A percentile compares a stretch with the other conserved stretches of the same genome.
phyloP scores from a whole-genome alignment of 2,329 filamentous ascomycete genomes.

The Sporothrix dimorphospora region DNA sequence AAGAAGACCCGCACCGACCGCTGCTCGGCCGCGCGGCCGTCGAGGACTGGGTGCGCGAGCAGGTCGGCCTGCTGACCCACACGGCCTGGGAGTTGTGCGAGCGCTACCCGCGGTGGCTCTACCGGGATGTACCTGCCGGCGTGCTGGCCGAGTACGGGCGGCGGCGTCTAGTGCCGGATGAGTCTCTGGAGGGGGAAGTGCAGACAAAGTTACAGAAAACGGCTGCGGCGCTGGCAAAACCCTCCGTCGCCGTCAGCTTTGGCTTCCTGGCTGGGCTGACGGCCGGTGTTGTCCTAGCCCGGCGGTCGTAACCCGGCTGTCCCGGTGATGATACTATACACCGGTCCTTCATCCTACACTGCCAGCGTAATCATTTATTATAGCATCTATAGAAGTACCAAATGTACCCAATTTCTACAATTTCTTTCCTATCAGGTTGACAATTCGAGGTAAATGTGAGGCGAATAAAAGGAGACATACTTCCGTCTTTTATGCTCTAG shows the following conservation, averaged over 20 bases:
- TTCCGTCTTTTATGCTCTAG: background rate
- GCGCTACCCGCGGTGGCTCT: background rate
- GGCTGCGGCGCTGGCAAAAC: background rate
- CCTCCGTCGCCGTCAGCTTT: background rate
- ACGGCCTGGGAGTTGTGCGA: slow-evolving; percentile 30
- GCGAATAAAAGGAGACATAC: background rate
- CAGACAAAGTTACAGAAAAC: too few relatives aligned
- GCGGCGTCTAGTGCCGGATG: background rate
- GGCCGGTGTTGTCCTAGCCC: background rate
- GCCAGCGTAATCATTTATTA: too few relatives aligned
- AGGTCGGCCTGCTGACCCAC: slow-evolving; percentile 26
- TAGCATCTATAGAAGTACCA: too few relatives aligned
- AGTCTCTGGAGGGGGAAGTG: too few relatives aligned
- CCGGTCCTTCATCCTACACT: too few relatives aligned
- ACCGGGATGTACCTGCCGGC: background rate
- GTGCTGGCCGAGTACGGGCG: background rate
- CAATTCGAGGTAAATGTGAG: background rate
- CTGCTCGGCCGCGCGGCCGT: slow-evolving; percentile 14
- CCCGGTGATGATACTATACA: too few relatives aligned
- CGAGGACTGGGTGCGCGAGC: slow-evolving; percentile 31
- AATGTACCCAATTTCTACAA: too few relatives aligned
- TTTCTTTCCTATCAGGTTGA: too few relatives aligned
- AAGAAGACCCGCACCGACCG: slow-evolving; percentile 17
- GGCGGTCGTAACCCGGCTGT: background rate
- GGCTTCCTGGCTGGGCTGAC: background rate